Base-by-base conservation (phyloP, 1,284 basidiomycete species). In the Moesziomyces parantarcticus region DNA sequence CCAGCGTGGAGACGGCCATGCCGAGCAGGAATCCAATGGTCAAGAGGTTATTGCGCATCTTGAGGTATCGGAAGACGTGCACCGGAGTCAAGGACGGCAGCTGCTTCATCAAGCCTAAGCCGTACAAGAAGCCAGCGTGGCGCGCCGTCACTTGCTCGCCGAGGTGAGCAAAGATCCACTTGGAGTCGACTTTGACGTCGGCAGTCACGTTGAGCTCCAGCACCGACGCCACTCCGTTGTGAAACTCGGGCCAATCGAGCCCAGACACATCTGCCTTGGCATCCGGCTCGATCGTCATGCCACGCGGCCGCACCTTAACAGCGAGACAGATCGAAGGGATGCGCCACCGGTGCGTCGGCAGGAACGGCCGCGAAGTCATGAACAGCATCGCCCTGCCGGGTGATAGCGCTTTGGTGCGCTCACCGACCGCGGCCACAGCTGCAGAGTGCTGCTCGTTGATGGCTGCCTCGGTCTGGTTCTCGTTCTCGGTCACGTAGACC, bases 61-160 rank as follows among this genome's bases (percentile, higher is more conserved):
- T 94, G 68, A 99, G 89, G 83, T 97, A 98, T 16, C 90, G 89
- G 83, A 94, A 87, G n/a, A 87, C 86, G 63, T 88, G 87, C 89
- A 93, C 95, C 0, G 93, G 92, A 69, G 93, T 86, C 88, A 99
- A 90, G 50, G 90, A 88, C 57, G 90, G 89, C 72, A 99, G 87
- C 82, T 97, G 94, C 0, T 95, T 95, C 1, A 90, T 92, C 39
- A 99, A 86, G 0, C 97, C 97, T 2, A 99, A 88, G 13, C 93
- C 97, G 46, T 93, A 90, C 42, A 99, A 86, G 85, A 98, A 95
- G 0, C 97, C 97, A 16, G 94, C 97, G 80, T 99, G 96, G 90
- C 95, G 96, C 0, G 93, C 93, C 66, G 91, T 92, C 79, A 68
- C 59, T 44, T 75, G 69, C 18, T 65, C 64, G 14, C 65, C 67